Base-by-base conservation (phyloP, 2,329 filamentous ascomycete species). In the Aureobasidium sp. region DNA sequence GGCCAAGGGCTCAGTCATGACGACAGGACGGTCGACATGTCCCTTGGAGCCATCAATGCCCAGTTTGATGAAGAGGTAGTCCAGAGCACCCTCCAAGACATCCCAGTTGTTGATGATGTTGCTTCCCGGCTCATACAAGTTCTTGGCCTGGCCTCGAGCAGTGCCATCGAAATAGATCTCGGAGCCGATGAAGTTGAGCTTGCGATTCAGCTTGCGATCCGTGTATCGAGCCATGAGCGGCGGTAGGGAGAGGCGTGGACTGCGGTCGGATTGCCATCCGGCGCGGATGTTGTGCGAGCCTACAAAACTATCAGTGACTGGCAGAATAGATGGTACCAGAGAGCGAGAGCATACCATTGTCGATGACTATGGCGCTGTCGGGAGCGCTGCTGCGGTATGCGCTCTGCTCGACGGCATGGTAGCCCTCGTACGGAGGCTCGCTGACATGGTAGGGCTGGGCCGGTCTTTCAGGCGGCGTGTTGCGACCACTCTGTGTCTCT, bases 31-130 rank as follows among this genome's bases (percentile, higher is more conserved):
- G 69, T 93, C 91, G 65, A 99, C 85, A 27, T 83, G 80, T 9
- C 90, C 90, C 53, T 87, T 84, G 4, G 80, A 79, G 17, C 85
- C 85, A 67, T 95, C 91, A 68, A 99, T 82, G 5, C 94, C 94
- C 61, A 99, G 78, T 77, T 97, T 97, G 67, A 97, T 81, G 74
- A 99, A 99, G 45, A 92, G 83, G 74, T 97, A 97, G 77, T 99
- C 94, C 51, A 99, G 77, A 5, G 97, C 82, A 63, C 93, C 91
- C 75, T 99, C 94, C 85, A 96, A 91, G 37, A 91, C 92, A 75
- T 99, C 94, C 91, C 95, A 99, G 73, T 97, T 97, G 74, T 90
- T 92, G 64, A 97, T 86, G 52, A 99, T 88, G 66, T 92, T 93
- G 48, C 88, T 93, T 27, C 92, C 92, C 1, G 88, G 84, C 73